Evolutionary conservation across 768 basidiomycete species (phyloP).

Genomic region (Mycena belliarum): DNA sequence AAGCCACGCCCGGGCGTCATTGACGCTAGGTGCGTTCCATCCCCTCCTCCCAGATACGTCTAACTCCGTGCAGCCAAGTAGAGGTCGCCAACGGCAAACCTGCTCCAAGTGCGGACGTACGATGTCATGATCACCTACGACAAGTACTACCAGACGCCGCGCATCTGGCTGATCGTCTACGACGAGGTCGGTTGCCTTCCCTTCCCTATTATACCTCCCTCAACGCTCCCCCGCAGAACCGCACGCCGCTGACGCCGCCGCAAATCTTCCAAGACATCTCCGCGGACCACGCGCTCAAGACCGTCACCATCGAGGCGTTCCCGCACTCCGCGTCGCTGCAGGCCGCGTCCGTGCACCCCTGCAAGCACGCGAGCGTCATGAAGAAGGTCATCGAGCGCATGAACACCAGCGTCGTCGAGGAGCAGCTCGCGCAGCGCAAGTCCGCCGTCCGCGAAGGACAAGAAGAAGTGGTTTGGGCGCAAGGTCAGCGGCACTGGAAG

Average conservation of each 20-base stretch:
- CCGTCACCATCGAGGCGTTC: slow-evolving; percentile 97
- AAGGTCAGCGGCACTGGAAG: slow-evolving; percentile 62
- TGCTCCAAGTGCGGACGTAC: slow-evolving; percentile 95
- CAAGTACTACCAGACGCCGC: slow-evolving; percentile 98
- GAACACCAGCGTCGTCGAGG: slow-evolving; percentile 85
- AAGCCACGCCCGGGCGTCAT: slow-evolving; percentile 39
- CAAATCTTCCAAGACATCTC: slow-evolving; percentile 98
- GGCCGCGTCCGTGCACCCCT: slow-evolving; percentile 94
- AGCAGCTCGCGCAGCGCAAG: slow-evolving; percentile 73
- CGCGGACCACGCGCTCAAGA: slow-evolving; percentile 96
- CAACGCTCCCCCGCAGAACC: slow-evolving; percentile 47
- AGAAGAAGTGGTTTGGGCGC: slow-evolving; percentile 86
- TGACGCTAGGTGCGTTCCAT: slow-evolving; percentile 49
- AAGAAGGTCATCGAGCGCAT: slow-evolving; percentile 99
- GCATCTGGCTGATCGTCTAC: slow-evolving; percentile 97
- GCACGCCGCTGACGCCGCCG: slow-evolving; percentile 80
- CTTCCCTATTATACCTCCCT: no score
- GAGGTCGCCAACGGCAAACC: slow-evolving; percentile 76
- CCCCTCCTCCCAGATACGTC: background rate
- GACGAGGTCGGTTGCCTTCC: slow-evolving; percentile 68
- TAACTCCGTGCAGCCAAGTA: slow-evolving; percentile 45
- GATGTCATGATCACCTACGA: slow-evolving; percentile 99
- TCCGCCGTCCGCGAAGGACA: slow-evolving; percentile 38
- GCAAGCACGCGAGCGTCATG: slow-evolving; percentile 99
- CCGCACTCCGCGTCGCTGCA: slow-evolving; percentile 87